Conservation (phyloP, 176 grass and related monocot species). For the Phoenix dactylifera region DNA sequence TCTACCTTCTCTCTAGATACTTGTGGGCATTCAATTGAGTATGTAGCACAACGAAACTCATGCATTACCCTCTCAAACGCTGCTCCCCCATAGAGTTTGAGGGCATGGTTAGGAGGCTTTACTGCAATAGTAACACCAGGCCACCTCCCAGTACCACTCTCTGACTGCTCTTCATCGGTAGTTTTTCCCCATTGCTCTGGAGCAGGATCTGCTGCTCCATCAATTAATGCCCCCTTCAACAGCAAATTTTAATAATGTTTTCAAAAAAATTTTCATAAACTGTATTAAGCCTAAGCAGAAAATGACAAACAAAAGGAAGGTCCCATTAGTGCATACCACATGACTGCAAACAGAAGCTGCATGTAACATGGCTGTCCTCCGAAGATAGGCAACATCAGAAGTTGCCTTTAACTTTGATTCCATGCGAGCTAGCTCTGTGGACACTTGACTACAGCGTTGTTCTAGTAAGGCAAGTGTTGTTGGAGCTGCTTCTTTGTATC, state of each 20-base stretch:
- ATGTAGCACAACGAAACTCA: slow-evolving; percentile 88
- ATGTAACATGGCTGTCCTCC: slow-evolving; percentile 86
- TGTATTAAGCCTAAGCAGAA: too few relatives aligned
- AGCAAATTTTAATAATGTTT: background rate
- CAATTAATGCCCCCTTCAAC: slow-evolving; percentile 60
- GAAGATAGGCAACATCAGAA: slow-evolving; percentile 78
- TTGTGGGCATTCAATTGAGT: slow-evolving; percentile 87
- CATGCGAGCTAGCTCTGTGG: slow-evolving; percentile 47
- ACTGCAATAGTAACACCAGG: slow-evolving; percentile 61
- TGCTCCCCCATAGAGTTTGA: slow-evolving; percentile 88
- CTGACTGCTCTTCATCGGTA: slow-evolving; percentile 68
- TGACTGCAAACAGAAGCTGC: slow-evolving; percentile 78
- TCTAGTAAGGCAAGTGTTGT: slow-evolving; percentile 85
- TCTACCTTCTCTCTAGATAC: slow-evolving; percentile 92
- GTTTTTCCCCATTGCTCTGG: slow-evolving; percentile 97
- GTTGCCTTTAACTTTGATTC: slow-evolving; percentile 82
- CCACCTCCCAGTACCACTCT: slow-evolving; percentile 85
- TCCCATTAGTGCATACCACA: slow-evolving; percentile 43
- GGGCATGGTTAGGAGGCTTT: slow-evolving; percentile 66
- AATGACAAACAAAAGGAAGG: slow-evolving; percentile 12
- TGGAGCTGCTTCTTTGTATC: slow-evolving; percentile 92
- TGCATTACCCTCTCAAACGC: slow-evolving; percentile 96
- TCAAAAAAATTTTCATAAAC: too few relatives aligned
- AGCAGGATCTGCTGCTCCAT: slow-evolving; percentile 87
- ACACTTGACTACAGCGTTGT: slow-evolving; percentile 78